A percentile compares a stretch with the other conserved stretches of the same genome.
Conservation (phyloP, 2,329 filamentous ascomycete genomes). For the Aspergillus alliaceus region DNA sequence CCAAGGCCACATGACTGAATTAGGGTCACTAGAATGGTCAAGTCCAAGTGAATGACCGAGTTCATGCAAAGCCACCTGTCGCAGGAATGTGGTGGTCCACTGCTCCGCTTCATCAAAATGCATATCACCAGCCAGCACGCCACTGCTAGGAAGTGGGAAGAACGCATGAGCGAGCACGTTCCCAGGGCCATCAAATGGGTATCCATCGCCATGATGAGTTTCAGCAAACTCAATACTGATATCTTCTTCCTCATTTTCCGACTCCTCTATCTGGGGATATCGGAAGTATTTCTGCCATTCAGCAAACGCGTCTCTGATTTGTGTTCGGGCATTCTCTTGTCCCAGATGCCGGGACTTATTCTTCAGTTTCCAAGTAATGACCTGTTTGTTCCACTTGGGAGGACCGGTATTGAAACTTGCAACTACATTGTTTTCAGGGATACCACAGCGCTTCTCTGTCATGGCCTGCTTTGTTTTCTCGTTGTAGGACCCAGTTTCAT, state of each 20-base stretch:
- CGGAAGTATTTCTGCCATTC: not conserved
- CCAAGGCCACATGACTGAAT: not conserved
- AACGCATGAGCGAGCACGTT: not conserved
- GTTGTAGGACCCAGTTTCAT: not conserved
- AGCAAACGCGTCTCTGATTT: not conserved
- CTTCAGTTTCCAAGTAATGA: not conserved
- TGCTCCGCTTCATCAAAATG: not conserved
- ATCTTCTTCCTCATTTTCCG: not conserved
- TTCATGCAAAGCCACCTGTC: not conserved
- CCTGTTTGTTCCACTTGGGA: not conserved
- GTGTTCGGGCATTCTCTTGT: not conserved
- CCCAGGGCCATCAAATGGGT: not conserved
- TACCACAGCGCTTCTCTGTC: not conserved
- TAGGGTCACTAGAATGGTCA: not conserved
- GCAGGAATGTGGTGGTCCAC: not conserved
- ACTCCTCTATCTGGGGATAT: not conserved
- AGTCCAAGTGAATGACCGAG: not conserved
- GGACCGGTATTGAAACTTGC: not conserved
- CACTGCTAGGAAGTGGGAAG: not conserved
- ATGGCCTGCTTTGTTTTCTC: not conserved
- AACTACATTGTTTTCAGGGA: not conserved
- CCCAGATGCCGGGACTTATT: not conserved
- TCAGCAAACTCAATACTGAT: not conserved
- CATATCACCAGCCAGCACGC: not conserved
- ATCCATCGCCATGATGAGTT: not conserved